These are phyloP conservation scores for Eutrema yunnanense DNA, from an alignment of 345 rosid genomes.

Conservation along the genomic window DNA sequence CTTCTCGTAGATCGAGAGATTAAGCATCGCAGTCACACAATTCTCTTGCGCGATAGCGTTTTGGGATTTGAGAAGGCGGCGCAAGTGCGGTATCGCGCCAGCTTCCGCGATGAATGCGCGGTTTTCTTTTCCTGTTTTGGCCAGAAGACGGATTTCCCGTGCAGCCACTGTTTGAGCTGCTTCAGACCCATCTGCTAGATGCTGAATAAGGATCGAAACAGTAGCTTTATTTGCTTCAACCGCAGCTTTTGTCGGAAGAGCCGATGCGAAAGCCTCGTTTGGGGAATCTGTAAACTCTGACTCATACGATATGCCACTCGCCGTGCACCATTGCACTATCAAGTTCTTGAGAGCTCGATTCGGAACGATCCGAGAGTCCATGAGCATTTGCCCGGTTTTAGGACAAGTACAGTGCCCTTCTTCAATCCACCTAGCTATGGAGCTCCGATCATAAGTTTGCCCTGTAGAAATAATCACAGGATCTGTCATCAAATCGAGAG, in stretches of 20 bases:
- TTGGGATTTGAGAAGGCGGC: slow-evolving; percentile 50
- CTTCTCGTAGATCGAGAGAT: slow-evolving; percentile 77
- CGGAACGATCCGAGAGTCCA: slow-evolving; percentile 61
- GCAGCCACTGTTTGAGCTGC: slow-evolving; percentile 67
- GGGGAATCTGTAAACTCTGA: slow-evolving; percentile 47
- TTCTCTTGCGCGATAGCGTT: slow-evolving; percentile 78
- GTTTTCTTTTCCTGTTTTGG: slow-evolving; percentile 89
- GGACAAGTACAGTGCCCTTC: slow-evolving; percentile 89
- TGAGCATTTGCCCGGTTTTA: slow-evolving; percentile 73
- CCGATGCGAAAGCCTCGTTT: slow-evolving; percentile 44
- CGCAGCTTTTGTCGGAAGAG: slow-evolving; percentile 70
- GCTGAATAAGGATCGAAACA: slow-evolving; percentile 55
- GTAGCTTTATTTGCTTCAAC: slow-evolving; percentile 79
- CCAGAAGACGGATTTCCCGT: slow-evolving; percentile 68
- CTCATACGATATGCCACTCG: slow-evolving; percentile 61
- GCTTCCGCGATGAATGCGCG: slow-evolving; percentile 83
- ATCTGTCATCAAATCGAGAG: slow-evolving; percentile 86
- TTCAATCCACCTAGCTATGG: slow-evolving; percentile 87
- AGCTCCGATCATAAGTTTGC: slow-evolving; percentile 84
- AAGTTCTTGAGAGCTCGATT: slow-evolving; percentile 82
- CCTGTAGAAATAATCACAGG: slow-evolving; percentile 87
- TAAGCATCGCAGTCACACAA: slow-evolving; percentile 87
- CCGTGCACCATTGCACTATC: slow-evolving; percentile 78
- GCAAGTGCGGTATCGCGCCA: slow-evolving; percentile 77
- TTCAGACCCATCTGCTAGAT: slow-evolving; percentile 61